Evolutionary conservation across 148 eudicot species (phyloP), one percentile per base, ranked within the genome.

Genomic region (Rhododendron molle): DNA sequence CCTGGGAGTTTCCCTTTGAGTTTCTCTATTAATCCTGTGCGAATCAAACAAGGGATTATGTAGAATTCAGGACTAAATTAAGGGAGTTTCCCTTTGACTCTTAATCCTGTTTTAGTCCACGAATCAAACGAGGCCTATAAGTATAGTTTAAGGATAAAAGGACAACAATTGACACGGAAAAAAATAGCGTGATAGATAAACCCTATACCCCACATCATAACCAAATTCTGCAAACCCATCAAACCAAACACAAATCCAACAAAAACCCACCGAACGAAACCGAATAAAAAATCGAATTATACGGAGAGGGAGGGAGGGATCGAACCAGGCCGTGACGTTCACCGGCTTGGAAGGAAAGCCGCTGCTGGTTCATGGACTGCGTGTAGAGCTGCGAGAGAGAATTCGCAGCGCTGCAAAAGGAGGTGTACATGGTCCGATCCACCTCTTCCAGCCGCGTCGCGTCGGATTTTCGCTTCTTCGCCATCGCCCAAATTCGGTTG

Each of bases 361-460:
- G 88, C 79, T 92, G 92, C n/a, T 92, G 92, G 84, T 88, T 91
- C 92, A 91, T 92, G 65, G 94, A 89, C 60, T 92, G 94, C 8
- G 94, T 88, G 47, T 92, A 92, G 60, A 92, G 91, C 84, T 92
- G 94, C 1, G 94, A 92, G 2, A 92, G 84, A 2, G 92, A 92
- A 40, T 88, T 92, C 0, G 94, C 94, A 1, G 91, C 94, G 88
- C 88, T 89, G 67, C 94, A 89, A 72, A 92, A 92, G 20, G 91
- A 62, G 0, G 94, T 26, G 69, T 90, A 92, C 94, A 92, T 89
- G 56, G 91, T 86, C 34, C 94, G 90, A 91, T 92, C 94, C 54
- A 92, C 91, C 87, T 92, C 94, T 65, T 92, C 94, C 3, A 92
- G 85, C 28, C 91, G 81, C 10, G 87, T 84, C 0, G 90, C 92